Percentiles rank a stretch among this genome's conserved stretches.
Evolutionary conservation across 495 filamentous ascomycete species (phyloP).

Genomic region (Penicillium pulvis): DNA sequence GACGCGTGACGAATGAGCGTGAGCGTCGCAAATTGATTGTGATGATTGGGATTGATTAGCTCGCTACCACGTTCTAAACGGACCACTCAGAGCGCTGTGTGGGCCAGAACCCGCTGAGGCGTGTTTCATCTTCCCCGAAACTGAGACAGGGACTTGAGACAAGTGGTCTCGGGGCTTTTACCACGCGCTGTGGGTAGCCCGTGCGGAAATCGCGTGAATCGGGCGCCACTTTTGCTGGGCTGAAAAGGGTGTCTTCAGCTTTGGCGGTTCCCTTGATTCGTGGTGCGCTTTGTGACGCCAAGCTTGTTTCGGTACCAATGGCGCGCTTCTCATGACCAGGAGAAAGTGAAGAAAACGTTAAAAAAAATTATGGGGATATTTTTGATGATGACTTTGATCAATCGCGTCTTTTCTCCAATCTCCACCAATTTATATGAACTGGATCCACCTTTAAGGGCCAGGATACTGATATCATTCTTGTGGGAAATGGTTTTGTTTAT

Average conservation of each 20-base stretch:
- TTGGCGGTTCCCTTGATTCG: background rate
- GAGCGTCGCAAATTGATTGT: conserved; percentile 22
- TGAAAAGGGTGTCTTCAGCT: background rate
- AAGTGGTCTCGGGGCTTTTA: background rate
- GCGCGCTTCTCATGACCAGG: no score
- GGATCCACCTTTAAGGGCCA: no score
- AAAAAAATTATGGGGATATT: no score
- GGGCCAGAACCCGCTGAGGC: conserved; percentile 15
- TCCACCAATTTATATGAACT: no score
- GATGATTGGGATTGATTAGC: conserved; percentile 10
- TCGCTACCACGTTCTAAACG: conserved; percentile 24
- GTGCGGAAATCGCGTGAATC: conserved; percentile 1
- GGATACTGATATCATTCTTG: no score
- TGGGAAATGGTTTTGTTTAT: no score
- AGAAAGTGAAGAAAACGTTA: no score
- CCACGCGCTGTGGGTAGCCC: conserved; percentile 2
- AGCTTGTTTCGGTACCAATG: background rate
- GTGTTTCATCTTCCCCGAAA: conserved; percentile 33
- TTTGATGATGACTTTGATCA: no score
- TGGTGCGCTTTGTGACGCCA: conserved; percentile 1
- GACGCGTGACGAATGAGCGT: conserved; percentile 28
- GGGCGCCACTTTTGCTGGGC: background rate
- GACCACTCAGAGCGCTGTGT: conserved; percentile 15
- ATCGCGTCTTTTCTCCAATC: no score
- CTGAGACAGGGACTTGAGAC: conserved; percentile 16